Conservation (phyloP, 2,329 filamentous ascomycete genomes). For the Phialocephala subalpina region DNA sequence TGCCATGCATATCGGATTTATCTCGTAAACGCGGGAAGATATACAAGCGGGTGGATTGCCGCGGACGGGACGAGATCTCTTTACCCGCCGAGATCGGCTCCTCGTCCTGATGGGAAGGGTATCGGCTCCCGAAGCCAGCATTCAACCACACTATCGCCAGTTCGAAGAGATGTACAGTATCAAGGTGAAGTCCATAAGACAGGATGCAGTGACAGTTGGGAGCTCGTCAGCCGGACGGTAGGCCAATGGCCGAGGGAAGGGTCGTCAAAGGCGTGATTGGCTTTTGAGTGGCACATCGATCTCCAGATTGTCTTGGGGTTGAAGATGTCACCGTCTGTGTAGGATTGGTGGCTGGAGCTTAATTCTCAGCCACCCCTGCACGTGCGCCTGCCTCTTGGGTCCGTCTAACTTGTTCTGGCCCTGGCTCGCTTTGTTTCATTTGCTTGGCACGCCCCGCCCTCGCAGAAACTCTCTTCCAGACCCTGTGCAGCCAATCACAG, state of each 20-base stretch:
- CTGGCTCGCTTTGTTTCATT: constrained; percentile 11
- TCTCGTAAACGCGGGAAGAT: not conserved
- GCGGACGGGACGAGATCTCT: not conserved
- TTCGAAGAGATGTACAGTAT: not conserved
- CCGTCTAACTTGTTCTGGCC: not conserved
- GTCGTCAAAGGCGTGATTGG: not conserved
- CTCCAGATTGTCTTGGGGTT: constrained; percentile 1
- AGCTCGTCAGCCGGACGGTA: not conserved
- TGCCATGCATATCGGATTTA: not conserved
- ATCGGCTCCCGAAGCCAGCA: not conserved
- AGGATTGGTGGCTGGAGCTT: constrained; percentile 10
- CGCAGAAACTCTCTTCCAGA: not conserved
- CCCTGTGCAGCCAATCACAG: not conserved
- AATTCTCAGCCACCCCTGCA: not conserved
- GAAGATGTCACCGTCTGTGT: constrained; percentile 11
- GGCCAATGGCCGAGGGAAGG: not conserved
- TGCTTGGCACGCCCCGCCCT: constrained; percentile 10
- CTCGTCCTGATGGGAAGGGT: not conserved
- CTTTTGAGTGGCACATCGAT: not conserved
- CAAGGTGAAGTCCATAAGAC: not conserved
- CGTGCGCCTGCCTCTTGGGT: not conserved
- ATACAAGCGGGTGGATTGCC: not conserved
- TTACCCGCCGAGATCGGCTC: constrained; percentile 6
- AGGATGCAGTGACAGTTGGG: not conserved
- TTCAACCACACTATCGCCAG: constrained; percentile 1